These are phyloP conservation scores for Phialocephala subalpina DNA, from an alignment of 2,329 filamentous ascomycete genomes.

Conservation along the genomic window DNA sequence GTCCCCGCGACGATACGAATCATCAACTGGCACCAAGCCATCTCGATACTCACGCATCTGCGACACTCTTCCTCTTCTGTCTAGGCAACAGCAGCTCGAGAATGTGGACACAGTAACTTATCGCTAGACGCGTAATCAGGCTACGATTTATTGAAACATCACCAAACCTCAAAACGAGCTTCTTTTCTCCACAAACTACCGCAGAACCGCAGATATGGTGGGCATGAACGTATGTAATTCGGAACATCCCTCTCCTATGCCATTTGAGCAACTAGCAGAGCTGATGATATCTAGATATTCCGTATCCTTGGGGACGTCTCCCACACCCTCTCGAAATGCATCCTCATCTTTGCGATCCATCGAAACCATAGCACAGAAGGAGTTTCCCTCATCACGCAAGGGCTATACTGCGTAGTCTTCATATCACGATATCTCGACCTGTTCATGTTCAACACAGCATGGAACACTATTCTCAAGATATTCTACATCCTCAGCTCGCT, in stretches of 20 bases:
- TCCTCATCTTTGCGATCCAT: slow-evolving; percentile 91
- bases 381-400: slow-evolving; percentile 90
- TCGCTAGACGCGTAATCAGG: slow-evolving; percentile 30
- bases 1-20: not conserved
- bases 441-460: slow-evolving; percentile 63
- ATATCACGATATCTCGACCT: slow-evolving; percentile 87
- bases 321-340: slow-evolving; percentile 86
- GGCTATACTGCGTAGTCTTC: slow-evolving; percentile 88
- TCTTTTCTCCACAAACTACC: not conserved
- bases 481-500: slow-evolving; percentile 86
- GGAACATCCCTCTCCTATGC: not conserved
- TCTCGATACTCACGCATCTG: not conserved
- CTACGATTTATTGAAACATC: slow-evolving; percentile 20
- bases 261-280: not conserved
- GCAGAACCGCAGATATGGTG: slow-evolving; percentile 28
- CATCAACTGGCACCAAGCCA: not conserved
- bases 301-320: slow-evolving; percentile 84
- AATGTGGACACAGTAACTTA: slow-evolving; percentile 13
- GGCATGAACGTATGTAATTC: slow-evolving; percentile 36
- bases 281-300: slow-evolving; percentile 55
- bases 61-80: not conserved
- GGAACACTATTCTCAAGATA: slow-evolving; percentile 86
- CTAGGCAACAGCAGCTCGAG: not conserved
- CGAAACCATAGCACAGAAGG: slow-evolving; percentile 88
- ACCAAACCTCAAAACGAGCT: slow-evolving; percentile 12